These are phyloP conservation scores for Vigna trinervia DNA, from an alignment of 306 rosid genomes.

Conservation along the genomic window DNA sequence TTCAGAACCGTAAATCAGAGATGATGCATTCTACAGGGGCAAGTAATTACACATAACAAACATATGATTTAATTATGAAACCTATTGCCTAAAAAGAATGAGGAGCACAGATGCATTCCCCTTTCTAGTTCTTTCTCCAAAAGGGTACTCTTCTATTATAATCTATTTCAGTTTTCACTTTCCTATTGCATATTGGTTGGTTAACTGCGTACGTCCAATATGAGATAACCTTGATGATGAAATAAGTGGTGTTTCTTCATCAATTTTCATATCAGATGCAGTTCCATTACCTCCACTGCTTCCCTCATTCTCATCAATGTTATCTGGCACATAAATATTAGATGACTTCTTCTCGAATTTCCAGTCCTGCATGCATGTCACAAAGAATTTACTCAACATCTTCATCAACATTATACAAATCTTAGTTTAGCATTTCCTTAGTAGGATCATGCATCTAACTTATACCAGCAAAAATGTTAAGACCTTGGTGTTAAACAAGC, in stretches of 20 bases:
- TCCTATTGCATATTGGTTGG: conserved; percentile 30
- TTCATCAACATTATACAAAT: background rate
- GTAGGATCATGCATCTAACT: background rate
- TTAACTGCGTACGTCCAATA: conserved; percentile 45
- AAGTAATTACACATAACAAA: conserved; percentile 47
- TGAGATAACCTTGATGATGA: conserved; percentile 67
- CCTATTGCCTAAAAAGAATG: conserved; percentile 50
- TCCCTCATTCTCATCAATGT: conserved; percentile 46
- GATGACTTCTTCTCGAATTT: conserved; percentile 86
- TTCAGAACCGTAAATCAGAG: conserved; percentile 33
- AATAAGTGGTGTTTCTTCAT: conserved; percentile 76
- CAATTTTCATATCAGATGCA: conserved; percentile 53
- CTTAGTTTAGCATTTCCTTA: background rate
- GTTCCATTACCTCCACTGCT: conserved; percentile 52
- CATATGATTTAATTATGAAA: conserved; percentile 37
- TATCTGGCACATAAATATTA: conserved; percentile 60
- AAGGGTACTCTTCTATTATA: conserved; percentile 1
- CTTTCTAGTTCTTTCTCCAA: conserved; percentile 37
- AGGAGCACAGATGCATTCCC: conserved; percentile 43
- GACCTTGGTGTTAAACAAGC: conserved; percentile 52
- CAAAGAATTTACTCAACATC: background rate
- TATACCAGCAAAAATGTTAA: background rate
- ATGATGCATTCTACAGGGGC: conserved; percentile 40
- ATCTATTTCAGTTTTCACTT: conserved; percentile 30
- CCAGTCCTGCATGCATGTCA: conserved; percentile 75